Conservation (phyloP, 1,284 basidiomycete species). For the Stygiomarasmius scandens region DNA sequence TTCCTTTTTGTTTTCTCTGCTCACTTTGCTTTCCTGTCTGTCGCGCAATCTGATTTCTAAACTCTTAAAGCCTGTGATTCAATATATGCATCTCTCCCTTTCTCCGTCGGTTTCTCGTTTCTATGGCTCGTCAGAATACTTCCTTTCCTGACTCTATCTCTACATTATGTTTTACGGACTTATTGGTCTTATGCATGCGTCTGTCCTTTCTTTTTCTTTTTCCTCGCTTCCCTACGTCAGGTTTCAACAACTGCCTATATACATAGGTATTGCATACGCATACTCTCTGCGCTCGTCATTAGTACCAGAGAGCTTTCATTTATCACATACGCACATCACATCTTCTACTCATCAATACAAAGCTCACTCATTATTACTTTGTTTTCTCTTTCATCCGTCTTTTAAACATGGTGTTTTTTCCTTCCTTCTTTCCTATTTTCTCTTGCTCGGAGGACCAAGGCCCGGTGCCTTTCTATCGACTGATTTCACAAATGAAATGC, state of each 20-base stretch:
- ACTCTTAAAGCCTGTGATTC: background rate
- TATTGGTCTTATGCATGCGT: background rate
- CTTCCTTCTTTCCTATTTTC: no score
- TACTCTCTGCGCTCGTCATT: no score
- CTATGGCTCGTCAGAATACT: background rate
- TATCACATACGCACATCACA: no score
- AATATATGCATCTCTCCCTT: background rate
- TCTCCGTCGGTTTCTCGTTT: background rate
- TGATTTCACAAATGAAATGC: no score
- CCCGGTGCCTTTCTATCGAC: no score
- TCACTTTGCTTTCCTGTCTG: background rate
- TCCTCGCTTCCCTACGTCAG: background rate
- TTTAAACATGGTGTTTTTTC: no score
- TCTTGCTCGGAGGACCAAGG: no score
- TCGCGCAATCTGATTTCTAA: background rate
- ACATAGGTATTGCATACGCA: background rate
- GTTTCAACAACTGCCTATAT: background rate
- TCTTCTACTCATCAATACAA: no score
- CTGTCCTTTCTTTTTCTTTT: background rate
- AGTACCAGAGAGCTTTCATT: no score
- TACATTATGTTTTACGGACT: background rate
- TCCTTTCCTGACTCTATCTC: background rate
- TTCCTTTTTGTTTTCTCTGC: background rate
- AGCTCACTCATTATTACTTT: no score
- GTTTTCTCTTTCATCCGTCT: no score